Conservation (phyloP, 73 alveolate genomes). For the Tetrahymena elliotti region DNA sequence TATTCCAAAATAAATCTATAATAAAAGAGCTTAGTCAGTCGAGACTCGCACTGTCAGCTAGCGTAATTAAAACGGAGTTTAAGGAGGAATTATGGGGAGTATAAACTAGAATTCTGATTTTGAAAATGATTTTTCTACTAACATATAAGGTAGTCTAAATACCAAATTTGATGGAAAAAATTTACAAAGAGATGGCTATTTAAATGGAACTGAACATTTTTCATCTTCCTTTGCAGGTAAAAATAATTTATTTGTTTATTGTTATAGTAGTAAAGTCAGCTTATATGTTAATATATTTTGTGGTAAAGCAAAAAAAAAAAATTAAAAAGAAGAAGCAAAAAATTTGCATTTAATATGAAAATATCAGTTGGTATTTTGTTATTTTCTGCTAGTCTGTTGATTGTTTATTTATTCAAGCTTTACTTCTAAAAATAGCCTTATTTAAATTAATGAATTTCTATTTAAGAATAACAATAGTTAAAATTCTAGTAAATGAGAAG, state of each 20-base stretch:
- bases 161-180: not conserved
- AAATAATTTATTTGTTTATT: not conserved
- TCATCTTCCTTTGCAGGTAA: not conserved
- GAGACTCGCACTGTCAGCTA: not conserved
- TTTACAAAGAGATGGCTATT: not conserved
- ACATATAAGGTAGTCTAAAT: not conserved
- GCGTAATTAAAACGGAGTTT: not conserved
- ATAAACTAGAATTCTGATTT: not conserved
- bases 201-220: not conserved
- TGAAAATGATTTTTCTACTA: not conserved
- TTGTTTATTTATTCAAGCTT: not conserved
- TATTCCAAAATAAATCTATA: not conserved
- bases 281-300: not conserved
- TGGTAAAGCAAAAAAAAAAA: not conserved
- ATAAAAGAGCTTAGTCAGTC: not conserved
- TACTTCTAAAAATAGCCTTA: not conserved
- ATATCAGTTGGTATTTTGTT: not conserved
- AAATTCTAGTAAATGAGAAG: not conserved
- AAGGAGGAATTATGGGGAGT: not conserved
- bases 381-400: too few species aligned
- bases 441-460: not conserved
- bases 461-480: not conserved
- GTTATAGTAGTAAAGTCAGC: not conserved
- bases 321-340: not conserved
- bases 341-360: not conserved